These are phyloP conservation scores for Globisporangium radiosum DNA, from an alignment of 352 stramenopile species.

Conservation along the genomic window DNA sequence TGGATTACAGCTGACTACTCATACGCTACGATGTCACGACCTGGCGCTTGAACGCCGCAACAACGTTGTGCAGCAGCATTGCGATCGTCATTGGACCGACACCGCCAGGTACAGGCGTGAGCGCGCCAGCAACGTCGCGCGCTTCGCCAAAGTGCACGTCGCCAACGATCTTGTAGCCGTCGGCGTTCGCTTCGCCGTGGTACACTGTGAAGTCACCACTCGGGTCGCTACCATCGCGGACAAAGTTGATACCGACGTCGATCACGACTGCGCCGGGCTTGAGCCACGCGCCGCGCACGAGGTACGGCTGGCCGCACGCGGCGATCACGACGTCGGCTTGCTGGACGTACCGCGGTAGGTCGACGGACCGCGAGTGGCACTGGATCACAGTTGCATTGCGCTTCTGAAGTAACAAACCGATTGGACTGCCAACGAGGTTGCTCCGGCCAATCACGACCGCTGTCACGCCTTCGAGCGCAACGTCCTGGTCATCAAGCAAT, in stretches of 20 bases:
- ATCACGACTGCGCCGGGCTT: constrained; percentile 97
- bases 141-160: constrained; percentile 93
- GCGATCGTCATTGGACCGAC: constrained; percentile 99
- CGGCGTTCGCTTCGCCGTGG: constrained; percentile 42
- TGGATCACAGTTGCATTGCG: constrained; percentile 97
- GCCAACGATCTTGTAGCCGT: constrained; percentile 96
- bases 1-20: no score
- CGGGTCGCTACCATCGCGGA: constrained; percentile 49
- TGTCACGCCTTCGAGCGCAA: constrained; percentile 90
- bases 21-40: constrained; percentile 13
- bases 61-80: constrained; percentile 90
- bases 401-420: constrained; percentile 94
- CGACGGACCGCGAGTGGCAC: constrained; percentile 92
- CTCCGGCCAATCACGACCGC: constrained; percentile 96
- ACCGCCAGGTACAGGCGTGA: constrained; percentile 97
- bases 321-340: constrained; percentile 97
- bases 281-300: constrained; percentile 95
- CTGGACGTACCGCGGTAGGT: constrained; percentile 85
- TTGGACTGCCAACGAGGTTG: constrained; percentile 97
- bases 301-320: constrained; percentile 91
- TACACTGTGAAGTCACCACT: constrained; percentile 18
- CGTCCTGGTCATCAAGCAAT: constrained; percentile 87
- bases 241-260: constrained; percentile 99
- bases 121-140: constrained; percentile 72
- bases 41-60: constrained; percentile 63